Base-by-base conservation (phyloP, 1,284 basidiomycete species). In the Cutaneotrichosporon sp. region DNA sequence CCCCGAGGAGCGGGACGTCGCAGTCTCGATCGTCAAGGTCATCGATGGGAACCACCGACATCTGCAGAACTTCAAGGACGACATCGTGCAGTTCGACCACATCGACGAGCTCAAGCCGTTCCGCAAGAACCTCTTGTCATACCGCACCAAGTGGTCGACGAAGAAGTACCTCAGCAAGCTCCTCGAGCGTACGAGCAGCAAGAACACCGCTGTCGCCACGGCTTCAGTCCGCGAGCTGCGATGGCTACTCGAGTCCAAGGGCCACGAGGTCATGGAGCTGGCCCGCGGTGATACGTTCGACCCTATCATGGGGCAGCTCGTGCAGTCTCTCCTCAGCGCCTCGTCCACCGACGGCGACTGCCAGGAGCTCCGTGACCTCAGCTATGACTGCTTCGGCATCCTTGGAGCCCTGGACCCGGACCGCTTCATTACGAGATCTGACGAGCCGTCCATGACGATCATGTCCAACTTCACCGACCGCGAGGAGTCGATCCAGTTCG, bases 381-480 rank as follows among this genome's bases (percentile, higher is more conserved):
- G 90, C 0, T 94, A 91, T 72, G 91, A 97, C 72, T 97, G 93
- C 75, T 87, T 99, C 55, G 94, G 95, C 1, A 85, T 92, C n/a
- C 80, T 99, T 5, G 97, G 97, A 7, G 97, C 97, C 1, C 85
- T 97, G 20, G 97, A 99, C 79, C 95, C 97, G 0, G 97, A 99
- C 81, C 86, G 97, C 59, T 89, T 92, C 72, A 61, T 64, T 6
- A 54, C 66, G 4, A 34, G 54, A 4, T 43, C 64, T 4, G 83
- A 84, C 38, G 87, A 89, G 65, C 79, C 85, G 3, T 84, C 86
- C 43, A 87, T 90, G 80, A 84, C 92, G 42, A 84, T 98, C 56
- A 82, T 88, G 60, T 85, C 84, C 71, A 95, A 99, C 77, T 97
- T 95, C 73, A 83, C 82, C 4, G 89, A 95, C 64, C 86, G 89